These are phyloP conservation scores for Pythium sp. DNA, from an alignment of 352 stramenopile species.

Conservation along the genomic window DNA sequence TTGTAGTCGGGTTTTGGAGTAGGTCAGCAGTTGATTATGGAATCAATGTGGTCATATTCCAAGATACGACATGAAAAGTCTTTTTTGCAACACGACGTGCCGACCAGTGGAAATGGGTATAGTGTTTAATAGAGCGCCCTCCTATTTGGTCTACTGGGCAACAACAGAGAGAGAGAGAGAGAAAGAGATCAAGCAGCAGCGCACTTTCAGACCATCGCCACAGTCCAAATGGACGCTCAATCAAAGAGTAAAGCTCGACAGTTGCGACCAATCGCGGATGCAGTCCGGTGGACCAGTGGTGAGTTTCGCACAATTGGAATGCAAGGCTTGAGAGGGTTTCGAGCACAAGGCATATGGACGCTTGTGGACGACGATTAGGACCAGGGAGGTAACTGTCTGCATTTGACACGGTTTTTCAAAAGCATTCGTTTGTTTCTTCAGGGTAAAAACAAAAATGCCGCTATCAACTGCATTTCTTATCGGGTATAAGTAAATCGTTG, in stretches of 20 bases:
- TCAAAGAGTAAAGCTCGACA: neutral
- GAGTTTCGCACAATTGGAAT: too few relatives aligned
- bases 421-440: too few relatives aligned
- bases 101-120: neutral
- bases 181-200: neutral
- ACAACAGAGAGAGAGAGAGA: neutral
- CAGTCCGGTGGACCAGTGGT: neutral
- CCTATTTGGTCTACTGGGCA: too few relatives aligned
- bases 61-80: neutral
- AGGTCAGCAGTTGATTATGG: neutral
- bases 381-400: too few relatives aligned
- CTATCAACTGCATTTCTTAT: too few relatives aligned
- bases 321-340: too few relatives aligned
- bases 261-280: neutral
- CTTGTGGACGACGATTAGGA: too few relatives aligned
- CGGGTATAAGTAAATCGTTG: too few relatives aligned
- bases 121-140: slow-evolving; percentile 1
- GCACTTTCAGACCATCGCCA: neutral
- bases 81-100: neutral
- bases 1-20: neutral
- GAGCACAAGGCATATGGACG: too few relatives aligned
- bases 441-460: too few relatives aligned
- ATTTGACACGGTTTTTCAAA: too few relatives aligned
- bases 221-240: neutral
- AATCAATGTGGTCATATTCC: neutral